Conservation (phyloP, 352 stramenopile genomes). For the Peronospora farinosa region DNA sequence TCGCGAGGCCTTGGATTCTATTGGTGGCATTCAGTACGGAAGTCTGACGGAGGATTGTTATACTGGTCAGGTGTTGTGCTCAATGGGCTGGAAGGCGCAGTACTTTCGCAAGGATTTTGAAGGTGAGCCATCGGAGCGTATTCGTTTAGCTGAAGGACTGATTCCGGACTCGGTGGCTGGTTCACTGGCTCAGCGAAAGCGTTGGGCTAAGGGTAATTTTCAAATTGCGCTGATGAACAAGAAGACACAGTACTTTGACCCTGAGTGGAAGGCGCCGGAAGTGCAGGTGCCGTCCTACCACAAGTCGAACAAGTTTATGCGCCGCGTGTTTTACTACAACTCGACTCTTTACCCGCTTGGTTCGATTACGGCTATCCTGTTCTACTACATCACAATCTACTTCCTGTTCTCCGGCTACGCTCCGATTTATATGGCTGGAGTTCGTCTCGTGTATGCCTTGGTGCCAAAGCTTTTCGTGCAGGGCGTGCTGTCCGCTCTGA, state of each 20-base stretch:
- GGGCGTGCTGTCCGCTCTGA: conserved; percentile 65
- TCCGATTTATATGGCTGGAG: conserved; percentile 72
- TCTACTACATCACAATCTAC: conserved; percentile 84
- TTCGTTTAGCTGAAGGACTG: conserved; percentile 69
- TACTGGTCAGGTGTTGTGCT: conserved; percentile 69
- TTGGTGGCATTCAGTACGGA: conserved; percentile 82
- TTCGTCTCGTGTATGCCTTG: conserved; percentile 64
- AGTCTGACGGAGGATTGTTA: conserved; percentile 84
- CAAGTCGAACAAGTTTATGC: conserved; percentile 69
- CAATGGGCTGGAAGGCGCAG: conserved; percentile 78
- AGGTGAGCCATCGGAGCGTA: conserved; percentile 64
- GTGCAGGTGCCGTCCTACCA: conserved; percentile 51
- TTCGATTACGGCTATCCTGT: conserved; percentile 73
- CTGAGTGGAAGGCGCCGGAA: conserved; percentile 73
- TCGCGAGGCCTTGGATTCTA: conserved; percentile 80
- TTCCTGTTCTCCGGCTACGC: conserved; percentile 78
- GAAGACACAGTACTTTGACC: conserved; percentile 70
- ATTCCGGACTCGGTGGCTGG: conserved; percentile 68
- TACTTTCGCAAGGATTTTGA: conserved; percentile 88
- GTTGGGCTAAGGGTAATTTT: conserved; percentile 85
- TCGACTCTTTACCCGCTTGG: conserved; percentile 73
- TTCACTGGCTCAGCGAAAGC: conserved; percentile 70
- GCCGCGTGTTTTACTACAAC: conserved; percentile 76
- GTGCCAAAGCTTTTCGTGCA: conserved; percentile 79
- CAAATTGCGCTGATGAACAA: conserved; percentile 83